Evolutionary conservation across 2,329 filamentous ascomycete genomes (phyloP), one percentile per base, ranked within the genome.

Genomic region (Colletotrichum cereale): DNA sequence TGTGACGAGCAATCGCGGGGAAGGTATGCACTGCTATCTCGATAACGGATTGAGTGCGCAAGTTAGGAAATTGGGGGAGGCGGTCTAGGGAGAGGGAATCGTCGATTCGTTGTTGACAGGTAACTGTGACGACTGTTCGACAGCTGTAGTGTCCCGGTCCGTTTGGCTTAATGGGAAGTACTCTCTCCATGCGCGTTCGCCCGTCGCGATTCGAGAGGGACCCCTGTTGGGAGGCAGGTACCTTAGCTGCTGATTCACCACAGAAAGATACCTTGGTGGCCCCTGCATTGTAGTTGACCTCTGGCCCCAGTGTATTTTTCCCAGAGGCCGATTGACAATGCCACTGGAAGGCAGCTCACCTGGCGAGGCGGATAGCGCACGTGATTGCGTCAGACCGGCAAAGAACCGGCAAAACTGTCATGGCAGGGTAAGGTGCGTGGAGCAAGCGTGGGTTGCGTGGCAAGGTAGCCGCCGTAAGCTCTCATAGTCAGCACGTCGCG

Each of bases 321-420:
- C n/a, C 52, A 40, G n/a, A 16, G 24, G 66, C 40, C 50, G 40
- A 63, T 12, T 50, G 63, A 29, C 21, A 61, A 65, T 69, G 60
- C 60, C 66, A 68, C 60, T 38, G 16, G 53, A 40, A 50, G 50
- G 36, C 50, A 62, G 58, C 64, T 62, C 50, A 47, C 36, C 68
- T 67, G 55, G 36, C 63, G 16, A 48, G 57, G 50, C 56, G 52
- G 21, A 44, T 60, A 48, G 40, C 31, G 42, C 72, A 74, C 72
- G 72, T 74, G 72, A 74, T 70, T 64, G 61, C 24, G 40, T 31
- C 38, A 42, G 52, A 36, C 48, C 73, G 71, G 73, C 56, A 74
- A 74, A 71, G 62, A 38, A 26, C 67, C 73, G 71, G 73, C 60
- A 67, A 73, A 73, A 63, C 36, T 60, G 47, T 14, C 48, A 16